Conservation (phyloP, 345 rosid genomes). For the Gossypium thurberi region DNA sequence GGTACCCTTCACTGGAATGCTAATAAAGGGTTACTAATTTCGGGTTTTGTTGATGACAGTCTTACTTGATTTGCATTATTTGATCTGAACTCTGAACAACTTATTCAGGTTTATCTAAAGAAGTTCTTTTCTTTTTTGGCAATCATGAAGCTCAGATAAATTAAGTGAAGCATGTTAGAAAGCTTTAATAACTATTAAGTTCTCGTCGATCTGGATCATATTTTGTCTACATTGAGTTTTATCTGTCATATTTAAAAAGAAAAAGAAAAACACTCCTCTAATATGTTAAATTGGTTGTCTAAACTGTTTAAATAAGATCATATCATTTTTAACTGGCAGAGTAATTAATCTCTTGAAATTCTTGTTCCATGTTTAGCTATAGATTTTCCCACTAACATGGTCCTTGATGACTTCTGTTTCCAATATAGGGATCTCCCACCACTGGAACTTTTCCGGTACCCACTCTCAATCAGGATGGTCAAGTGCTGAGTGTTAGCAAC, state of each 20-base stretch:
- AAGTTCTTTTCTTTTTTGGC: not conserved
- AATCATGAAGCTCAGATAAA: not conserved
- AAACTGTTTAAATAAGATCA: not conserved
- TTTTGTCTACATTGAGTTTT: not conserved
- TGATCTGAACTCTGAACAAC: not conserved
- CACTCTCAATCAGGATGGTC: slow-evolving; percentile 21
- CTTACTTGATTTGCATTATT: not conserved
- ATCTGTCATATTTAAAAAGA: not conserved
- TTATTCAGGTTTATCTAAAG: not conserved
- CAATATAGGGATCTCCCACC: slow-evolving; percentile 44
- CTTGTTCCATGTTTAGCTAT: not conserved
- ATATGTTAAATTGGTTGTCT: not conserved
- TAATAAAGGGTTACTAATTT: not conserved
- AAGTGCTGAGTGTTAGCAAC: slow-evolving; percentile 16
- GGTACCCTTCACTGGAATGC: not conserved
- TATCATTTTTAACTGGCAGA: not conserved
- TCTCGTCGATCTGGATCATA: not conserved
- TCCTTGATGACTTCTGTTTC: not conserved
- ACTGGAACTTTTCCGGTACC: slow-evolving; percentile 32
- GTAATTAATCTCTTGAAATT: not conserved
- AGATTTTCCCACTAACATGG: not conserved
- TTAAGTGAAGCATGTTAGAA: not conserved
- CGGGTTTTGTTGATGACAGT: not conserved
- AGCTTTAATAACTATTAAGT: not conserved
- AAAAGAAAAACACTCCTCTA: not conserved